These are phyloP conservation scores for Vitis rupestris DNA, from an alignment of 164 flowering plant species.

Conservation along the genomic window DNA sequence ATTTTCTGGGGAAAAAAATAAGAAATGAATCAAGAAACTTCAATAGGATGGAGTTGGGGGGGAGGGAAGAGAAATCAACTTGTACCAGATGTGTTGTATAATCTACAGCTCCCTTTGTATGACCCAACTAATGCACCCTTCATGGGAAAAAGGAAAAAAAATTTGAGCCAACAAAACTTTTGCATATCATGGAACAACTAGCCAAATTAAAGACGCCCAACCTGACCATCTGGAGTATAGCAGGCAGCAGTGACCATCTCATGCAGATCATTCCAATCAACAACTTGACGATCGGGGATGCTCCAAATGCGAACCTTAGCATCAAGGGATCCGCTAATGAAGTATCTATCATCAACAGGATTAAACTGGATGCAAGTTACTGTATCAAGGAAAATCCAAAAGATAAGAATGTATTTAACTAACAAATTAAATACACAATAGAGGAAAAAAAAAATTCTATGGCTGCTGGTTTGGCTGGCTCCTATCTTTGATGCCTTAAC, in stretches of 20 bases:
- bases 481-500: too few species aligned
- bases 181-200: too few species aligned
- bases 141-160: slow-evolving; percentile 16
- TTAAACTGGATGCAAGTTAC: slow-evolving; percentile 99
- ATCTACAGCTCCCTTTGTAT: slow-evolving; percentile 85
- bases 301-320: slow-evolving; percentile 99
- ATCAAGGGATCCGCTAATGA: slow-evolving; percentile 98
- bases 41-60: neutral
- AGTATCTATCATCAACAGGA: slow-evolving; percentile 93
- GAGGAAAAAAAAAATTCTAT: neutral
- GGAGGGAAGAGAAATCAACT: slow-evolving; percentile 2
- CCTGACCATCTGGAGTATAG: slow-evolving; percentile 99
- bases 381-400: slow-evolving; percentile 40
- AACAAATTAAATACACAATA: neutral
- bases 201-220: slow-evolving; percentile 18
- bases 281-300: slow-evolving; percentile 93
- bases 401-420: slow-evolving; percentile 10
- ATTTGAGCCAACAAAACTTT: slow-evolving; percentile 11
- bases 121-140: slow-evolving; percentile 98
- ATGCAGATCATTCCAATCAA: slow-evolving; percentile 95
- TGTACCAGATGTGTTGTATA: slow-evolving; percentile 81
- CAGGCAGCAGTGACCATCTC: slow-evolving; percentile 99
- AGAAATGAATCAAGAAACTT: neutral
- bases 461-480: too few species aligned
- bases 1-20: slow-evolving; percentile 46